Percentiles rank a stretch among this genome's conserved stretches.
phyloP scores from a whole-genome alignment of 495 filamentous ascomycete species.

The Aspergillus bridgeri region DNA sequence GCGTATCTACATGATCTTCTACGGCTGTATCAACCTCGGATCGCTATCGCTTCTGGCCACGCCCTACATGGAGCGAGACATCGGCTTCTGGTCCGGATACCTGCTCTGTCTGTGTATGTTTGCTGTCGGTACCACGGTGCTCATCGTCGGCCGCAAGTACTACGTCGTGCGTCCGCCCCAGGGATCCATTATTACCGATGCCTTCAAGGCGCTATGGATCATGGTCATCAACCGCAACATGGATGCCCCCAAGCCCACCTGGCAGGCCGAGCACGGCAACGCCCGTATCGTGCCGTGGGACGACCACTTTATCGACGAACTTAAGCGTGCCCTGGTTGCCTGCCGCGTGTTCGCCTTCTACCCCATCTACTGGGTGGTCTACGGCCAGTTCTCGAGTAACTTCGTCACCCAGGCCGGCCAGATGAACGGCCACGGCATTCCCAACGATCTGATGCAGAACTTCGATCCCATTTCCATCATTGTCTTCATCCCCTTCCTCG shows the following conservation, averaged over 20 bases:
- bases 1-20: constrained; percentile 73
- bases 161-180: constrained; percentile 63
- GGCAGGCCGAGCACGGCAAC: constrained; percentile 45
- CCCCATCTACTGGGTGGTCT: constrained; percentile 60
- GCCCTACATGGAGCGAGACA: constrained; percentile 61
- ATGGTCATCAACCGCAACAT: constrained; percentile 52
- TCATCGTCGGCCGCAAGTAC: constrained; percentile 52
- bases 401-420: constrained; percentile 55
- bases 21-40: constrained; percentile 75
- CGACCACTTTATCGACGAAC: constrained; percentile 62
- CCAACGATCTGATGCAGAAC: constrained; percentile 75
- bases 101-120: constrained; percentile 65
- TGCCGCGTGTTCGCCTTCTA: constrained; percentile 61
- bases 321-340: constrained; percentile 55
- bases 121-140: constrained; percentile 46
- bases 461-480: constrained; percentile 75
- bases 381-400: constrained; percentile 57
- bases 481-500: constrained; percentile 66
- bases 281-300: constrained; percentile 46
- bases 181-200: constrained; percentile 59
- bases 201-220: constrained; percentile 59
- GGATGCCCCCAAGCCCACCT: constrained; percentile 59
- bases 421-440: constrained; percentile 54
- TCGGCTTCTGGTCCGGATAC: constrained; percentile 74
- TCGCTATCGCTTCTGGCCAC: constrained; percentile 61